These are phyloP conservation scores for Bathelium albidoporum DNA, from an alignment of 495 filamentous ascomycete species.

Conservation along the genomic window DNA sequence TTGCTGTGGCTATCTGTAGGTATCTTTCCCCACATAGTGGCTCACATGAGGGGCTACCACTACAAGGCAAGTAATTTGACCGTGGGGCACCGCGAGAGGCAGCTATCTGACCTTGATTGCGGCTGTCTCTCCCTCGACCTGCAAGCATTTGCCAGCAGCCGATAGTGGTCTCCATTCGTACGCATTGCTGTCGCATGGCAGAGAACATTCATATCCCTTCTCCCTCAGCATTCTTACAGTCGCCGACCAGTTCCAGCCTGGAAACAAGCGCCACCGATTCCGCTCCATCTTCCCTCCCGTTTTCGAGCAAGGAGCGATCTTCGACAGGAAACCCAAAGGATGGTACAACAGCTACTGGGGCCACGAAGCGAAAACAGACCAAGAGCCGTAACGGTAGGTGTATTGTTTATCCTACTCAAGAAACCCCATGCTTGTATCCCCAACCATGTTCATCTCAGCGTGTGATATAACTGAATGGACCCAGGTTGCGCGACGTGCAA, in stretches of 20 bases:
- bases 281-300: constrained; percentile 22
- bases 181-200: constrained; percentile 21
- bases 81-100: not conserved
- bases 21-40: not conserved
- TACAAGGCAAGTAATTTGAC: not conserved
- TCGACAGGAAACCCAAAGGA: constrained; percentile 7
- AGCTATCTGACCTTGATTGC: not conserved
- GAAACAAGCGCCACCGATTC: constrained; percentile 18
- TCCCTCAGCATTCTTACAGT: constrained; percentile 48
- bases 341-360: constrained; percentile 11
- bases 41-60: constrained; percentile 1
- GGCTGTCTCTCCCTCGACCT: not conserved
- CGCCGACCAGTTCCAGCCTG: constrained; percentile 21
- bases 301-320: constrained; percentile 6
- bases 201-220: constrained; percentile 56
- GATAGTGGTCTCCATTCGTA: not conserved
- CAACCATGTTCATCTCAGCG: not conserved
- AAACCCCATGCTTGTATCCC: not conserved
- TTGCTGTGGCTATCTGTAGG: not conserved
- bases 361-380: constrained; percentile 61
- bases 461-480: constrained; percentile 6
- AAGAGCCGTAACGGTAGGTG: constrained; percentile 74
- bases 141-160: not conserved
- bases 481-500: constrained; percentile 75
- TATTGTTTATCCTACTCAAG: constrained; percentile 13